Evolutionary conservation across 2,329 filamentous ascomycete species (phyloP), one percentile per base, ranked within the genome.

Genomic region (Pseudogymnoascus sp.): DNA sequence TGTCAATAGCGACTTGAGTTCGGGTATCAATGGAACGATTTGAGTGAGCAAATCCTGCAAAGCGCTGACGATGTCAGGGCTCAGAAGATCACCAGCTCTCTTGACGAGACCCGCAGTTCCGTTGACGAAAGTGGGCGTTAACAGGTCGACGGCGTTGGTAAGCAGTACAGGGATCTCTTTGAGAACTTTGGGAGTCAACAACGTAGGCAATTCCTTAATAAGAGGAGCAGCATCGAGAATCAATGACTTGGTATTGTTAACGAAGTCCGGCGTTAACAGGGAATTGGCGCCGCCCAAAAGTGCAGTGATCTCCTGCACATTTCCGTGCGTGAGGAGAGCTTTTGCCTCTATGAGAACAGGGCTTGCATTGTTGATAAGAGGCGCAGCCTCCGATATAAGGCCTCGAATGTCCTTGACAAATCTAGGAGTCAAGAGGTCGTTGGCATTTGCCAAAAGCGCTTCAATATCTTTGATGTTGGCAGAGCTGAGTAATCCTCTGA

Each of bases 131-230:
- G 60, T 7, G 56, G 44, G 65, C 0, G 75, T 76, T 23, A 78
- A 68, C 28, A 78, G 71, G 4, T 65, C 63, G 4, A 72, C 74
- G 14, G 75, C 76, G 23, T 77, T 77, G 25, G 66, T 68, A 2
- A 78, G 66, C 6, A 78, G 68, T 7, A 42, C 68, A 5, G 74
- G 70, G 28, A 78, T 71, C 40, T 72, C 73, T 12, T 62, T 69
- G 10, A 75, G 40, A 11, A 44, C 18, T 14, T 12, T 2, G 18
- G 40, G 40, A 6, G 40, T 44, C 18, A 44, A 44, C 18, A 23
- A 44, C 10, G 18, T 23, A 12, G 40, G 2, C 18, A 44, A 44
- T 2, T 44, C 40, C 40, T 44, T 44, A 5, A 44, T 33, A 21
- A 62, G 25, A 31, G 37, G 40, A 4, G 16, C 28, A 31, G 60